Evolutionary conservation across 129 eudicot species (phyloP).

Genomic region (Flaveria trinervia): DNA sequence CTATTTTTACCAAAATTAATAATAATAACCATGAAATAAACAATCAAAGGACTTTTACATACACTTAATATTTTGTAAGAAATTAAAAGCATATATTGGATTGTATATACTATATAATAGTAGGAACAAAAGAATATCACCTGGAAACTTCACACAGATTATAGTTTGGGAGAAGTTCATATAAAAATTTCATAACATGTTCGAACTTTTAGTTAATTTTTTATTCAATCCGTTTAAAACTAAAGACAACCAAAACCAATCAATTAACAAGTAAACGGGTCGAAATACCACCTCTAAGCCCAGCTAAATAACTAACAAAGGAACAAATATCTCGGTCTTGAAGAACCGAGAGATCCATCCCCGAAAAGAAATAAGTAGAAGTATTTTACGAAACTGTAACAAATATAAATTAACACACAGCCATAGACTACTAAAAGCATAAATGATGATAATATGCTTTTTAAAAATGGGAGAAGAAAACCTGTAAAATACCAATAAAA

Average conservation of each 20-base stretch:
- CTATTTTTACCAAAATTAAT: no score
- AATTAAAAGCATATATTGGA: no score
- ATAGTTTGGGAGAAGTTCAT: no score
- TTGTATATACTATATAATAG: no score
- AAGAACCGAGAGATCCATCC: background rate
- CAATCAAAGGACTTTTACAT: no score
- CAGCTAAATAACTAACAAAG: background rate
- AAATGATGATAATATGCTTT: conserved; percentile 5
- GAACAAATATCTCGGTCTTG: background rate
- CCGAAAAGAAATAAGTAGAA: conserved; percentile 4
- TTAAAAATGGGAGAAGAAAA: conserved; percentile 10
- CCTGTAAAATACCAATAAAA: conserved; percentile 20
- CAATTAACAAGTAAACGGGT: conserved; percentile 8
- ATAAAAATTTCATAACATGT: background rate
- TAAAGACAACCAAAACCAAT: background rate
- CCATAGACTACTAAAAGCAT: conserved; percentile 12
- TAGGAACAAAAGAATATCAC: no score
- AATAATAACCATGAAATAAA: no score
- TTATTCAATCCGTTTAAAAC: background rate
- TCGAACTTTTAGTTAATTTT: background rate
- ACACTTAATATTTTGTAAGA: no score
- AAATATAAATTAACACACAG: conserved; percentile 23
- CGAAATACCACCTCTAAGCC: background rate
- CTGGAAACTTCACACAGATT: no score
- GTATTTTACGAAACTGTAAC: conserved; percentile 13